Evolutionary conservation across 768 basidiomycete genomes (phyloP), one percentile per base, ranked within the genome.

Genomic region (Auricularia auricula-judae): DNA sequence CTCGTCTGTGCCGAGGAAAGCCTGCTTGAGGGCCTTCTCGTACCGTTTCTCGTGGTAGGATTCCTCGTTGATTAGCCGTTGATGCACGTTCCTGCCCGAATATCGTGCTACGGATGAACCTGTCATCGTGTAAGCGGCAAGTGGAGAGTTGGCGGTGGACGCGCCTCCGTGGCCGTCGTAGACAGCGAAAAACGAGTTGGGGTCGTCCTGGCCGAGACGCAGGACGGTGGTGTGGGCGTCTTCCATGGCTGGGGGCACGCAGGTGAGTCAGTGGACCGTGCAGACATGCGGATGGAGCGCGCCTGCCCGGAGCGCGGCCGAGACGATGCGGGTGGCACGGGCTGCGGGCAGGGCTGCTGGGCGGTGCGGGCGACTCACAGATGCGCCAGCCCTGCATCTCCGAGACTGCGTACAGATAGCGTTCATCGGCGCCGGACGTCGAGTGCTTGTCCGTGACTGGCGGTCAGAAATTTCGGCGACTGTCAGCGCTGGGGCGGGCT

Each of bases 361-460:
- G 42, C n/a, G n/a, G 11, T 62, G 61, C 8, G 42, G 29, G 39
- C 39, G 59, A 88, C 96, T 77, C 72, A 99, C 96, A 86, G 77
- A 98, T 88, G 76, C 97, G 82, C 97, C 97, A 99, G 71, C 97
- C 97, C 76, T 99, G 97, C 96, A 98, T 98, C 77, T 98, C 95
- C 58, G 90, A 87, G 53, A 97, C 82, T 5, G 84, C 88, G 75
- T 86, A 98, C 58, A 81, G 70, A 75, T 83, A 86, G 65, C 83
- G 83, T 66, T 79, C 81, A 83, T 92, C 86, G 67, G 78, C 80
- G 53, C 91, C 93, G 23, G 80, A 74, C 69, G 86, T 82, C 3
- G 91, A 87, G 72, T 81, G 83, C 81, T 98, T 99, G 68, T 84
- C 83, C 63, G 89, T 93, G 23, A 86, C 93, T 94, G 70, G 43